Evolutionary conservation across 2,329 filamentous ascomycete genomes (phyloP).

Genomic region (Kalmusia sp.): DNA sequence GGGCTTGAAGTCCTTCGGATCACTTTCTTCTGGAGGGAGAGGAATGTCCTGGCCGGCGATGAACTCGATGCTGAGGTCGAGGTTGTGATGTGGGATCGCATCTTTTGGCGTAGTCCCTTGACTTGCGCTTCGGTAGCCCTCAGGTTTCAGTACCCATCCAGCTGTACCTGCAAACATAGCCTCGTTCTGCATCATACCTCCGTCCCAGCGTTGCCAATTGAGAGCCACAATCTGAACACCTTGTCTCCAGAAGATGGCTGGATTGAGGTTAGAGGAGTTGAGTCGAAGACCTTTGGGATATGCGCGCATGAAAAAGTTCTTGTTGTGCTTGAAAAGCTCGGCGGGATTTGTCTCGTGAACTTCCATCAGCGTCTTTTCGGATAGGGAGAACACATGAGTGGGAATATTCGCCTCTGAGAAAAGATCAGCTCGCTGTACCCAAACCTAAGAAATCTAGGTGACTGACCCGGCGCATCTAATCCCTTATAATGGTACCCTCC

Average conservation of each 20-base stretch:
- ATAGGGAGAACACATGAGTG: constrained; percentile 70
- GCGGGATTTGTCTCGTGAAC: constrained; percentile 62
- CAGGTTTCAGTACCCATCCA: constrained; percentile 87
- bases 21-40: constrained; percentile 63
- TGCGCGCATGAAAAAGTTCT: constrained; percentile 80
- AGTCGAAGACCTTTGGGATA: constrained; percentile 86
- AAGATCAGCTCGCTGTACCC: background rate
- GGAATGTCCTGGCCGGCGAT: constrained; percentile 80
- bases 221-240: constrained; percentile 90
- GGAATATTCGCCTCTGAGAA: constrained; percentile 57
- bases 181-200: constrained; percentile 95
- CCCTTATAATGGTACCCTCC: constrained; percentile 81
- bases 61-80: constrained; percentile 75
- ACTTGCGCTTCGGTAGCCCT: constrained; percentile 67
- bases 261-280: constrained; percentile 85
- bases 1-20: constrained; percentile 69
- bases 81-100: constrained; percentile 57
- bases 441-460: background rate
- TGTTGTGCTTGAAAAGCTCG: constrained; percentile 81
- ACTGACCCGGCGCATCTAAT: constrained; percentile 70
- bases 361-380: constrained; percentile 71
- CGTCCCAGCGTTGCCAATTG: constrained; percentile 92
- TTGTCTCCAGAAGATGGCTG: constrained; percentile 83
- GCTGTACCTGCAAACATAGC: constrained; percentile 84
- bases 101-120: constrained; percentile 50